Base-by-base conservation (phyloP, 768 basidiomycete genomes). In the Rhodotorula paludigena region DNA sequence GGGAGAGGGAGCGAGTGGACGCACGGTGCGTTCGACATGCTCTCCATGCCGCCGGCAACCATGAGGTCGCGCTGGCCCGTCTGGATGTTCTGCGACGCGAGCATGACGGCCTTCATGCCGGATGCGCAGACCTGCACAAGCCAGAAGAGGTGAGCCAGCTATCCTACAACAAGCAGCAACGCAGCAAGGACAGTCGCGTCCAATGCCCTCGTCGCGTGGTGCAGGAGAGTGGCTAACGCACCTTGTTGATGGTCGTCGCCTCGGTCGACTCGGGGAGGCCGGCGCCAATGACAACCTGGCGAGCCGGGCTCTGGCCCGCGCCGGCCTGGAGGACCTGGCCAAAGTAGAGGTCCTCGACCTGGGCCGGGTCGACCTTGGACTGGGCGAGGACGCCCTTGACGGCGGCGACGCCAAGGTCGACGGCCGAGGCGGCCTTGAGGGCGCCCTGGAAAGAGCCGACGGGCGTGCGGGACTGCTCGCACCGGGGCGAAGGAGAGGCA, bases 291-390 rank as follows among this genome's bases (percentile, higher is more conserved):
- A 87, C 92, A 61, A 93, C 96, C 80, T 99, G 96, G 72, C 96
- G 86, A 59, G 96, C 96, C n/a, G 96, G 96, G 18, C 89, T 89
- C 81, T 99, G 96, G 51, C 96, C 96, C 58, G 93, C 90, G 74
- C 92, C 92, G 5, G 92, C 96, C 80, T 97, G 94, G 63, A 98
- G 86, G 76, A 99, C 96, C 77, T 99, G 93, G 73, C 96, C 96
- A 77, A 97, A 88, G 84, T 88, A 98, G 75, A 97, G 82, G 81
- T 99, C 96, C 79, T 98, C 92, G n/a, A 90, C 87, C 66, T 84
- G 77, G 2, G 86, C 83, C 25, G 92, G 88, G 74, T 88, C 85
- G 76, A 98, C 83, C 60, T 87, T 85, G 54, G 87, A 86, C 61
- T 87, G 84, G 69, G 86, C 83, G 64, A 98, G 83, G 28, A 92